Conservation (phyloP, 1,139 yeast species). For the Debaryomyces robertsiae region DNA sequence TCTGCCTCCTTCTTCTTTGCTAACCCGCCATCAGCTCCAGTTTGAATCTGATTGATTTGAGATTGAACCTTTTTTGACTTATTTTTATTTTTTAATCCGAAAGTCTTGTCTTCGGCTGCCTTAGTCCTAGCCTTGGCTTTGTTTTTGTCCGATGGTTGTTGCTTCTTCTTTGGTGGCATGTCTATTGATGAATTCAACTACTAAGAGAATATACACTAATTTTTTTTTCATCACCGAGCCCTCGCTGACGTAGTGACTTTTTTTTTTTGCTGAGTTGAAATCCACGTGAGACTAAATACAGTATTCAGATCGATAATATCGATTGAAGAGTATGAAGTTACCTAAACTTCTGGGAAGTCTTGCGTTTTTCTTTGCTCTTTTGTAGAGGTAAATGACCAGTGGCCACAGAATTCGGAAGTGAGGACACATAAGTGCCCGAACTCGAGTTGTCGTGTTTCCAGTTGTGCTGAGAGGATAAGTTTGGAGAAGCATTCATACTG, state of each 20-base stretch:
- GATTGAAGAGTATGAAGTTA: slow-evolving; percentile 7
- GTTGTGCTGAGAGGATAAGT: slow-evolving; percentile 10
- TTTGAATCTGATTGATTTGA: slow-evolving; percentile 72
- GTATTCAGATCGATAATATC: neutral
- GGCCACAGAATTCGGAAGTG: slow-evolving; percentile 14
- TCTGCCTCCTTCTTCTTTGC: slow-evolving; percentile 77
- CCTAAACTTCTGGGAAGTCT: slow-evolving; percentile 24
- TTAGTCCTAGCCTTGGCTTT: slow-evolving; percentile 72
- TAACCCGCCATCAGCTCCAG: slow-evolving; percentile 63
- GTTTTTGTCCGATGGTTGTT: slow-evolving; percentile 58
- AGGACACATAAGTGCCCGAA: slow-evolving; percentile 9
- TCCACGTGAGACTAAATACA: slow-evolving; percentile 5
- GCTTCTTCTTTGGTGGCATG: slow-evolving; percentile 78
- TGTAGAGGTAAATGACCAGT: slow-evolving; percentile 15
- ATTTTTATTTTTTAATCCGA: slow-evolving; percentile 93
- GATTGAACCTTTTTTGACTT: slow-evolving; percentile 90
- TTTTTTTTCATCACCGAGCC: slow-evolving; percentile 5
- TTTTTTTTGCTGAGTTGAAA: slow-evolving; percentile 9
- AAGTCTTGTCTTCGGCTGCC: slow-evolving; percentile 84
- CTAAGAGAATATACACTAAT: slow-evolving; percentile 2
- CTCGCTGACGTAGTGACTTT: slow-evolving; percentile 10
- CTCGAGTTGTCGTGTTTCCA: slow-evolving; percentile 11
- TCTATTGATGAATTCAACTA: slow-evolving; percentile 2
- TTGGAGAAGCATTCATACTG: slow-evolving; percentile 11
- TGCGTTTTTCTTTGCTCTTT: slow-evolving; percentile 20